Base-by-base conservation (phyloP, 768 basidiomycete genomes). In the Boletus reticulatus region DNA sequence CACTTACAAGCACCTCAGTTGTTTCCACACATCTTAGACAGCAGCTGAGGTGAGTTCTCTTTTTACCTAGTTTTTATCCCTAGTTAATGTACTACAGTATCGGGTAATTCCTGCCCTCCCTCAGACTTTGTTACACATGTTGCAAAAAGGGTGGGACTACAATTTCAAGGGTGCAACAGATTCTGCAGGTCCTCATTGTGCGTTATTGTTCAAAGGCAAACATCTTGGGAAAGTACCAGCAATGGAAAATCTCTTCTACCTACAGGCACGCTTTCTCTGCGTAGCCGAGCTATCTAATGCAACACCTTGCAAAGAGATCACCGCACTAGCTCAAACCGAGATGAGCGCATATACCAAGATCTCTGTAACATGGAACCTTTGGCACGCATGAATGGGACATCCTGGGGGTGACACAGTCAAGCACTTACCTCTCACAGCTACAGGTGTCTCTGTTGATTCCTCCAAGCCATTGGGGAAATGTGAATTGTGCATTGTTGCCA, bases 401-500 rank as follows among this genome's bases (percentile, higher is more conserved):
- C 39, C 38, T 3, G 27, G 48, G 0, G 19, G 31, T 3, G 14
- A 54, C 1, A 17, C 8, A 1, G n/a, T 54, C 3, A 27, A 36
- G 1, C 6, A 1, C 0, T 34, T 54, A 0, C 46, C 31, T 0
- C 12, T 17, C 0, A 3, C 36, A 0, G 17, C 41, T 0, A 19
- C 31, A 0, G 53, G 41, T 0, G 24, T 49, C 0, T 1, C 0
- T 4, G 29, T 50, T 1, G 16, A 41, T 2, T 4, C 10, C 1
- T 5, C 31, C 1, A 0, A 3, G 0, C 49, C 17, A 0, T n/a
- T 44, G 1, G 3, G 1, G 0, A 2, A 11, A 0, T 61, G 57
- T 14, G 52, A 55, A 16, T 24, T 50, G 0, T 56, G 49, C 9
- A 32, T 50, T 1, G 9, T 50, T 6, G 5, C 38, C 16, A 50